Base-by-base conservation (phyloP, 495 filamentous ascomycete species). In the Aspergillus affinis region DNA sequence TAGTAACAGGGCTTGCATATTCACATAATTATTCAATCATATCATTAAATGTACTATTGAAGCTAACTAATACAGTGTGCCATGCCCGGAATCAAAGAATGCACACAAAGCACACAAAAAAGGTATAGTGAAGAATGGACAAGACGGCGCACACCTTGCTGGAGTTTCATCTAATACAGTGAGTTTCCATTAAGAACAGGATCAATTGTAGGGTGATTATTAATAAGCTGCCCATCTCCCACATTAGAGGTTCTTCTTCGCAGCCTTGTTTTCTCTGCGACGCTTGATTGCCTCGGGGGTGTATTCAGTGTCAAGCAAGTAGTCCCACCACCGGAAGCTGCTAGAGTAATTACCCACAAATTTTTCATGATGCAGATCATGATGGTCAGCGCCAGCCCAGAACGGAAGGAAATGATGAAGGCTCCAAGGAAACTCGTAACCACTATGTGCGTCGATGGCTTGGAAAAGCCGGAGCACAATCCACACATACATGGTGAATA, bases 261-360 rank as follows among this genome's bases (percentile, higher is more conserved):
- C 85, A 30, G 86, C 54, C 81, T 91, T 94, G 67, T 83, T 84
- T 75, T 95, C 92, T 45, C 92, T 84, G 68, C 93, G 86, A 63
- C 82, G 84, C 84, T 92, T 92, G 48, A 88, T 81, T 9, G 94
- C 90, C 72, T 94, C 94, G 5, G 90, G 87, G 44, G 89, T 90
- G 63, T 91, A 90, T 80, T 98, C 93, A 54, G 94, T 98, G 74
- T 97, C 92, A 57, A 97, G 83, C 61, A 89, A 63, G 72, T 89
- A 94, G 75, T 98, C 94, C 94, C 95, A 98, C 95, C 95, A 98
- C 69, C 95, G 85, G 85, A 98, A 98, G 79, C 91, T 95, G 72
- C 92, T 96, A 23, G 93, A 82, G 73, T 97, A 98, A 79, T 98
- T 98, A 55, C 94, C 94, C 65, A 98, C 90, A 81, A 98, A 98